Conservation (phyloP, 345 rosid genomes). For the Populus pruinosa region DNA sequence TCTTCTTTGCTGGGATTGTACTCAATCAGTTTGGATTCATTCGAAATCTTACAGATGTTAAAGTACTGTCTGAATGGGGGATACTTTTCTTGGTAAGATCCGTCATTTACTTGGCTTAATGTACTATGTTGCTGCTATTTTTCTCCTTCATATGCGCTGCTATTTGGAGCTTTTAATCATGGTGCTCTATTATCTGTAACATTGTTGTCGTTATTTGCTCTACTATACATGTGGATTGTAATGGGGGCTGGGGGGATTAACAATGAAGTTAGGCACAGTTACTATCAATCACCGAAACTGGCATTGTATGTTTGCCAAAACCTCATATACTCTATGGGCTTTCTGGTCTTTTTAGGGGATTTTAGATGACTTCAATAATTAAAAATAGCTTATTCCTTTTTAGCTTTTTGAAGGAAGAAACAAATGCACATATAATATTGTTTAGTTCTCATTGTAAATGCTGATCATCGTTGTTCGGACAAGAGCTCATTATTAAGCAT, state of each 20-base stretch:
- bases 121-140: background rate
- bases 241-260: background rate
- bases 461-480: no score
- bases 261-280: background rate
- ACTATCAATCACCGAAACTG: background rate
- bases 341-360: background rate
- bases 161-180: background rate
- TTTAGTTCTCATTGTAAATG: no score
- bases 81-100: slow-evolving; percentile 85
- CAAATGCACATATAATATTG: no score
- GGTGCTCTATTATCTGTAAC: background rate
- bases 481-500: no score
- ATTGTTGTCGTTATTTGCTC: background rate
- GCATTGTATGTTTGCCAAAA: background rate
- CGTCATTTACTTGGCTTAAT: background rate
- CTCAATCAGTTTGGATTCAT: slow-evolving; percentile 89
- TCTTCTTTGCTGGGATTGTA: slow-evolving; percentile 93
- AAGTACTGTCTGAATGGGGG: slow-evolving; percentile 97
- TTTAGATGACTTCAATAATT: no score
- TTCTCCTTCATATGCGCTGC: background rate
- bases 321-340: background rate
- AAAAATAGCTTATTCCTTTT: no score
- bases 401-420: no score
- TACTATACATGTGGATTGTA: background rate
- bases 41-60: slow-evolving; percentile 87